Base-by-base conservation (phyloP, 768 basidiomycete species). In the Sporobolomyces pararoseus region DNA sequence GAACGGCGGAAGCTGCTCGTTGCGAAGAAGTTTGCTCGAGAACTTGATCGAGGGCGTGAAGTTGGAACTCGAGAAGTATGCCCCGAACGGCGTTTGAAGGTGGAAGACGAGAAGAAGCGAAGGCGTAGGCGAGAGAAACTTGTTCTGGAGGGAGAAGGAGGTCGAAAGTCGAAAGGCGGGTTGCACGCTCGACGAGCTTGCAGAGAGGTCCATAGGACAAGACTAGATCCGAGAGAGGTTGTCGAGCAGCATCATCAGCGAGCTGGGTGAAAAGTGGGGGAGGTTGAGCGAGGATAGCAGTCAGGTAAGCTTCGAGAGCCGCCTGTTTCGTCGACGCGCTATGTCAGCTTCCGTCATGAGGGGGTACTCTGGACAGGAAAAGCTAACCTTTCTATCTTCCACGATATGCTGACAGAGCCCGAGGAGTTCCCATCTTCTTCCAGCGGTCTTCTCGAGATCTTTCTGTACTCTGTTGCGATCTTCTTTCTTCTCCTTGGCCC, bases 371-470 rank as follows among this genome's bases (percentile, higher is more conserved):
- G n/a, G n/a, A n/a, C n/a, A n/a, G 31, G 31, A 31, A 29, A 3
- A 34, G 49, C 50, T 35, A 12, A 90, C 92, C 84, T 84, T 85
- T 27, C 88, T 83, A 73, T 95, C 88, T 0, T 87, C 88, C 32
- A 86, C 86, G 78, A 89, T 92, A 34, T 84, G 83, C 76, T 86
- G 86, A 77, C 90, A 91, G 6, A 88, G 85, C 0, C 85, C 91
- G 31, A 94, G 81, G 35, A 95, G 78, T 79, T 96, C 91, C 84
- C 87, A 94, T 53, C 91, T 81, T 86, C 61, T 49, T 37, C 37
- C 31, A 63, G 34, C 58, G 16, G 65, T 68, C 55, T 32, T 29
- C 51, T 44, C 17, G 53, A 69, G 54, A 25, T 70, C 68, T 6
- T 5, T 17, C 29, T 23, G 32, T n/a, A 46, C 39, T 14, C 29